Conservation (phyloP, 164 flowering plant genomes). For the Tinospora cordifolia region DNA sequence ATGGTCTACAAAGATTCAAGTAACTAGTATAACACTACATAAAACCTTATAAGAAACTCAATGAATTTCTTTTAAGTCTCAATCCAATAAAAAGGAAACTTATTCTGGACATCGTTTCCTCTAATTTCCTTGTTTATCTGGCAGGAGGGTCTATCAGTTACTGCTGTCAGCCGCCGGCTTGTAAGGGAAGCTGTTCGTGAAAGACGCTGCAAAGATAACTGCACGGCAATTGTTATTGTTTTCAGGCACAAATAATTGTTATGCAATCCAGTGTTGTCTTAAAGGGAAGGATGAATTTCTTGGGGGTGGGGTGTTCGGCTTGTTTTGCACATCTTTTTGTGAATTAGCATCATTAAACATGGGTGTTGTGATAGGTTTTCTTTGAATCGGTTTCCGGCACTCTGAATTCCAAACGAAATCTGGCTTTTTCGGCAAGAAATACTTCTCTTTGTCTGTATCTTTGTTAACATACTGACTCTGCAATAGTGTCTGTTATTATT, state of each 20-base stretch:
- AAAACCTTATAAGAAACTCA: too few relatives aligned
- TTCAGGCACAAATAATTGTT: constrained; percentile 41
- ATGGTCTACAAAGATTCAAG: too few relatives aligned
- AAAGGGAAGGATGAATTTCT: neutral
- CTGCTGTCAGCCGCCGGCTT: constrained; percentile 60
- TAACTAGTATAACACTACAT: too few relatives aligned
- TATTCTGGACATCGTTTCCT: neutral
- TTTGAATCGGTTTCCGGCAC: neutral
- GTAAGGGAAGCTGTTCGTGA: constrained; percentile 87
- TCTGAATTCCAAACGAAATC: neutral
- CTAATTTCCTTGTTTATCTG: neutral
- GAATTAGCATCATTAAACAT: neutral
- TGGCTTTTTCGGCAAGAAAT: neutral
- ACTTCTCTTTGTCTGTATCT: neutral
- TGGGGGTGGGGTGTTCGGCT: neutral
- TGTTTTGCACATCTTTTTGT: neutral
- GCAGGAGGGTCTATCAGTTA: constrained; percentile 67
- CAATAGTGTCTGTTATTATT: neutral
- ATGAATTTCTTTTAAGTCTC: too few relatives aligned
- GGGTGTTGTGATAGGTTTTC: neutral
- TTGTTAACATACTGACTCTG: neutral
- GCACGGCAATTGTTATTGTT: constrained; percentile 72
- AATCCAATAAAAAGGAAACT: too few relatives aligned
- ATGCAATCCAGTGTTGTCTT: neutral
- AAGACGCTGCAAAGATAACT: constrained; percentile 79